phyloP scores from a whole-genome alignment of 768 basidiomycete species.

The Suillus bovinus region DNA sequence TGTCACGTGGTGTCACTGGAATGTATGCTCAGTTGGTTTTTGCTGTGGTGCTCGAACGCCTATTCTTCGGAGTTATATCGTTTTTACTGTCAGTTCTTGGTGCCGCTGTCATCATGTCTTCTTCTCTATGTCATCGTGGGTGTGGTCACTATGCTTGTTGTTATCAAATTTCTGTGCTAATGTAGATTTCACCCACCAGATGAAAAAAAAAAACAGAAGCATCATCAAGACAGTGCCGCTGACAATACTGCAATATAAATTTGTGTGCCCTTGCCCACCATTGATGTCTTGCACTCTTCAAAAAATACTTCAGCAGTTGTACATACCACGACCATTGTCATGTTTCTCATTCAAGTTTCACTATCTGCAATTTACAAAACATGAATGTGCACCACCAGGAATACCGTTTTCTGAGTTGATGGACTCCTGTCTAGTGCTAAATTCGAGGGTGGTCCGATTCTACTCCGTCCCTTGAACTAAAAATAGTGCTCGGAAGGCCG shows the following conservation, averaged over 20 bases:
- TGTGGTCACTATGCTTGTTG: constrained; percentile 19
- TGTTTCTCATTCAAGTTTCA: background rate
- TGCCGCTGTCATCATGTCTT: constrained; percentile 59
- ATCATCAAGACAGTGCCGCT: background rate
- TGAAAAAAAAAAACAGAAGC: background rate
- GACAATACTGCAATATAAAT: background rate
- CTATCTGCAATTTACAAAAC: background rate
- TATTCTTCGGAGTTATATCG: constrained; percentile 62
- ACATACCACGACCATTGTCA: background rate
- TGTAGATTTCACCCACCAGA: background rate
- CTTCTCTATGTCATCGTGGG: constrained; percentile 69
- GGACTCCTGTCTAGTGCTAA: background rate
- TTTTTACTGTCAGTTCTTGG: constrained; percentile 62
- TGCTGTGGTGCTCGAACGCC: constrained; percentile 60
- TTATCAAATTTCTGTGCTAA: background rate
- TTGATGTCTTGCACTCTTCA: background rate
- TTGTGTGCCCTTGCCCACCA: background rate
- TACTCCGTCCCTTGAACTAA: background rate
- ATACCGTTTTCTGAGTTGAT: too few species aligned
- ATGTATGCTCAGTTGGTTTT: constrained; percentile 67
- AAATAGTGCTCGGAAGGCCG: too few species aligned
- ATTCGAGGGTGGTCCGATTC: too few species aligned
- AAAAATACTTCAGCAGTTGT: background rate
- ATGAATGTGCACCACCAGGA: too few species aligned
- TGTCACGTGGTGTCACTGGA: constrained; percentile 59